phyloP scores from a whole-genome alignment of 176 grass and related monocot species.

The Musa beccarii region DNA sequence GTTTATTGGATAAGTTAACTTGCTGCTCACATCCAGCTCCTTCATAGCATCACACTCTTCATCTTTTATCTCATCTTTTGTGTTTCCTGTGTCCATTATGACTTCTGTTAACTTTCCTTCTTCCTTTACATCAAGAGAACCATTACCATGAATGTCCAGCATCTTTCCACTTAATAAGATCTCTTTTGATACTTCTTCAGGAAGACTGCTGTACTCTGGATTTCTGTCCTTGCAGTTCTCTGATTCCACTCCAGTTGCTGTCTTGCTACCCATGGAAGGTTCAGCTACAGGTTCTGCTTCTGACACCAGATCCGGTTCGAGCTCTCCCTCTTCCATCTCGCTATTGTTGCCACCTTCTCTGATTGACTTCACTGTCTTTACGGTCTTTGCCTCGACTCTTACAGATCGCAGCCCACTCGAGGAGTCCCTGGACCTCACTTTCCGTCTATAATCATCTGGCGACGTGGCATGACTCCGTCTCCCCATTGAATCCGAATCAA shows the following conservation, averaged over 20 bases:
- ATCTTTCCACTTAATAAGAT: no score
- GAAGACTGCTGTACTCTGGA: background rate
- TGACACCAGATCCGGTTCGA: conserved; percentile 45
- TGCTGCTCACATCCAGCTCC: background rate
- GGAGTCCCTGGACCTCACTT: conserved; percentile 18
- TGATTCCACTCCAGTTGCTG: conserved; percentile 17
- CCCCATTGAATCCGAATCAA: conserved; percentile 23
- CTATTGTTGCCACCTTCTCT: conserved; percentile 27
- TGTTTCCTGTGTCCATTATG: background rate
- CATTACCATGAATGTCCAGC: no score
- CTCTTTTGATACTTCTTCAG: background rate
- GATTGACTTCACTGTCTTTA: conserved; percentile 30
- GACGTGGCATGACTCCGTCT: conserved; percentile 21
- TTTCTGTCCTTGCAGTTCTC: conserved; percentile 23
- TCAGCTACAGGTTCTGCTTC: conserved; percentile 25
- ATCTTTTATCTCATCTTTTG: background rate
- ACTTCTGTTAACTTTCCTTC: background rate
- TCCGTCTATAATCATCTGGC: conserved; percentile 4
- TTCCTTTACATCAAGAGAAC: background rate
- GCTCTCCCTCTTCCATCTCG: conserved; percentile 95
- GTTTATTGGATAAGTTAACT: background rate
- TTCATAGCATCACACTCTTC: background rate
- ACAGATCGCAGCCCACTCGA: conserved; percentile 23
- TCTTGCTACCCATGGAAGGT: conserved; percentile 18
- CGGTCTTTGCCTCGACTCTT: conserved; percentile 23